Conservation (phyloP, 352 stramenopile species). For the Phytophthora vignae region DNA sequence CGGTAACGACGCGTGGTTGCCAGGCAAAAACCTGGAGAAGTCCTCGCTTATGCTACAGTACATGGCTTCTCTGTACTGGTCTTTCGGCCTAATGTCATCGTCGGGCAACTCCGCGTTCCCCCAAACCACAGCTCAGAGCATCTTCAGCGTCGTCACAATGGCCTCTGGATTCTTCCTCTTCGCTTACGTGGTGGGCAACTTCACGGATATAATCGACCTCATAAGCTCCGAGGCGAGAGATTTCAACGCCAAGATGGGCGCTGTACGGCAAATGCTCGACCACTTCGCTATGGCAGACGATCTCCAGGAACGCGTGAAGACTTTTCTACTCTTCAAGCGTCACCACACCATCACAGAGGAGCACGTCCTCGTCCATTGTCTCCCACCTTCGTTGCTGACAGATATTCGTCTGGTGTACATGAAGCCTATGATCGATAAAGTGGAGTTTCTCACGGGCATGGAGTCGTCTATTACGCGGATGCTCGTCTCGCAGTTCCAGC, state of each 20-base stretch:
- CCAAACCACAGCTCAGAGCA: slow-evolving; percentile 46
- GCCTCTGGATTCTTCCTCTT: slow-evolving; percentile 71
- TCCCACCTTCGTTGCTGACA: slow-evolving; percentile 63
- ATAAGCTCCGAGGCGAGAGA: slow-evolving; percentile 61
- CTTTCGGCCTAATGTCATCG: slow-evolving; percentile 62
- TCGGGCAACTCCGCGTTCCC: slow-evolving; percentile 52
- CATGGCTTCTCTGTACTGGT: slow-evolving; percentile 64
- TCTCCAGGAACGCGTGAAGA: slow-evolving; percentile 58
- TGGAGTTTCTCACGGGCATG: slow-evolving; percentile 60
- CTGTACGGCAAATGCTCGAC: slow-evolving; percentile 53
- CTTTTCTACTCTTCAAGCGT: slow-evolving; percentile 66
- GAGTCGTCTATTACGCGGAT: slow-evolving; percentile 60
- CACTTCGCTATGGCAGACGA: slow-evolving; percentile 54
- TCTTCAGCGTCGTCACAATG: slow-evolving; percentile 64
- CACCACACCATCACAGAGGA: slow-evolving; percentile 76
- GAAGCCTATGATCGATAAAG: slow-evolving; percentile 67
- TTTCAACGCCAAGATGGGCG: slow-evolving; percentile 60
- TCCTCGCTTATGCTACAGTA: slow-evolving; percentile 47
- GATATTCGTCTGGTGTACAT: slow-evolving; percentile 70
- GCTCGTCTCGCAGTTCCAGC: slow-evolving; percentile 68
- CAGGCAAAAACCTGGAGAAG: slow-evolving; percentile 30
- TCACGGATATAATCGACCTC: slow-evolving; percentile 62
- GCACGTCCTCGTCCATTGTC: slow-evolving; percentile 52
- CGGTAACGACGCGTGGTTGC: slow-evolving; percentile 41
- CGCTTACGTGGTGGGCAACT: slow-evolving; percentile 73